A percentile compares a stretch with the other conserved stretches of the same genome.
Evolutionary conservation across 1,284 basidiomycete species (phyloP).

Genomic region (Exobasidium cylindrosporum): DNA sequence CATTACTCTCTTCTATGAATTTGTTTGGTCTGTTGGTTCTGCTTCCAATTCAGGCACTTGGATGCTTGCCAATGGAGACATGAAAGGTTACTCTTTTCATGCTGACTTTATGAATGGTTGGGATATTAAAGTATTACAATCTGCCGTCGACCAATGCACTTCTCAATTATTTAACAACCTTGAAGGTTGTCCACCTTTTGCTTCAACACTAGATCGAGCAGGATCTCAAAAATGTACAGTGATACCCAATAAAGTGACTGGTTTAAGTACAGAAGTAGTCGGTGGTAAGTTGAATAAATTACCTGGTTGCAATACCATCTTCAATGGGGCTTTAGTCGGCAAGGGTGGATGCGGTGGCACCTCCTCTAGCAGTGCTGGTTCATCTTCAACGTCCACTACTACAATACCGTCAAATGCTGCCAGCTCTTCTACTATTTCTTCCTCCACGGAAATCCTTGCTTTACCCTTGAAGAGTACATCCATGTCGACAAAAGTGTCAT

Average conservation of each 20-base stretch:
- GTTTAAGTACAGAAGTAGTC: not conserved
- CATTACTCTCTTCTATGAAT: conserved; percentile 61
- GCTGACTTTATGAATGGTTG: conserved; percentile 61
- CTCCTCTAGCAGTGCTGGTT: too few relatives aligned
- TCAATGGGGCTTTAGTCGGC: conserved; percentile 30
- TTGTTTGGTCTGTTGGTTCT: conserved; percentile 27
- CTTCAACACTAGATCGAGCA: conserved; percentile 19
- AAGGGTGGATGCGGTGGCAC: conserved; percentile 16
- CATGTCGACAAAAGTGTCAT: too few relatives aligned
- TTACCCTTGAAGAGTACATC: too few relatives aligned
- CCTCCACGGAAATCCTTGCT: too few relatives aligned
- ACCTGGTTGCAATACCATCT: conserved; percentile 34
- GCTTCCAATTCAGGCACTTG: conserved; percentile 20
- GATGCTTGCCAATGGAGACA: conserved; percentile 35
- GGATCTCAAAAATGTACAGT: conserved; percentile 12
- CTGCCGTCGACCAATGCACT: conserved; percentile 61
- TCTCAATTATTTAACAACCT: conserved; percentile 56
- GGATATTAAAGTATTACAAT: conserved; percentile 57
- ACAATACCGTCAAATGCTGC: too few relatives aligned
- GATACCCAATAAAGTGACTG: not conserved
- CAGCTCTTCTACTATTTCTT: too few relatives aligned
- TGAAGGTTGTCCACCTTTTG: conserved; percentile 57
- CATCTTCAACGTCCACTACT: too few relatives aligned
- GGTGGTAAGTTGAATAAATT: conserved; percentile 18
- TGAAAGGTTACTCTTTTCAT: conserved; percentile 58